Percentiles rank a stretch among this genome's conserved stretches.
Conservation (phyloP, 305 asterid genomes). For the Petunia hybrid region DNA sequence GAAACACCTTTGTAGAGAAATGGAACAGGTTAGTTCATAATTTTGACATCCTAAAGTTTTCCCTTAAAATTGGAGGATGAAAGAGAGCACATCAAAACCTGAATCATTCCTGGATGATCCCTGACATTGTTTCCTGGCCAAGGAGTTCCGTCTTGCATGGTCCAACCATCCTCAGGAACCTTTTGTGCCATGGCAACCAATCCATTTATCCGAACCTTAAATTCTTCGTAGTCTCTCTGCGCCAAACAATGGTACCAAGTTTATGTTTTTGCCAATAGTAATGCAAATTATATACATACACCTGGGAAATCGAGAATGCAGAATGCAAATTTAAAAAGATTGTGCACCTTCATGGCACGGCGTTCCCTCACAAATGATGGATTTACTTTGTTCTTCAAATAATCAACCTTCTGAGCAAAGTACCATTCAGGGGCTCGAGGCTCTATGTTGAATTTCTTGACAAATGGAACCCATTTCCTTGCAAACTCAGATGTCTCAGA, state of each 20-base stretch:
- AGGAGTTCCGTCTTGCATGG: slow-evolving; percentile 98
- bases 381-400: slow-evolving; percentile 88
- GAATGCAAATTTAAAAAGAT: background rate
- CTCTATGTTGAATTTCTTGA: slow-evolving; percentile 82
- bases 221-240: slow-evolving; percentile 97
- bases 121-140: slow-evolving; percentile 97
- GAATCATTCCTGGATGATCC: slow-evolving; percentile 99
- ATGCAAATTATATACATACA: slow-evolving; percentile 16
- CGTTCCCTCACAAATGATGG: slow-evolving; percentile 95
- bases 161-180: slow-evolving; percentile 99
- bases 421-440: slow-evolving; percentile 99
- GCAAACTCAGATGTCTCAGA: slow-evolving; percentile 98
- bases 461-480: slow-evolving; percentile 96
- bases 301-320: background rate
- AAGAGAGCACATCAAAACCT: slow-evolving; percentile 47
- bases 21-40: slow-evolving; percentile 12
- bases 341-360: slow-evolving; percentile 90
- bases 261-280: slow-evolving; percentile 6
- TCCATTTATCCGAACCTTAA: slow-evolving; percentile 83
- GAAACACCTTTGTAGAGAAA: slow-evolving; percentile 65
- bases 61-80: background rate
- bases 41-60: background rate
- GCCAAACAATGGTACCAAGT: slow-evolving; percentile 24
- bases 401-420: slow-evolving; percentile 86
- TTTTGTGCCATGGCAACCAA: slow-evolving; percentile 88